phyloP scores from a whole-genome alignment of 1,284 basidiomycete species.

The Ceratobasidium theobromae region DNA sequence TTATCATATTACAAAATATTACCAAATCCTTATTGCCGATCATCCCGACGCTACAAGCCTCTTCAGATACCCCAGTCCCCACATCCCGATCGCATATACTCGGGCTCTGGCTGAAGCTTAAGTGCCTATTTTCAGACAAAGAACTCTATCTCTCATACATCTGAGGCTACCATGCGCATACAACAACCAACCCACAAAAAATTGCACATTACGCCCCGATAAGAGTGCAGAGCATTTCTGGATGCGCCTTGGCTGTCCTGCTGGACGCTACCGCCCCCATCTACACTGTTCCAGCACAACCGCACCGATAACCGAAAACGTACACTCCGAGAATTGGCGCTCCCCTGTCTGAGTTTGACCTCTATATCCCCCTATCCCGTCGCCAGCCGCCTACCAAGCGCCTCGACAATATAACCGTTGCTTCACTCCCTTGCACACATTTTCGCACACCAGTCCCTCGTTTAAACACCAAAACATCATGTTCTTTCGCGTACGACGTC shows the following conservation, averaged over 20 bases:
- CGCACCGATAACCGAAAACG: constrained; percentile 1
- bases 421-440: no score
- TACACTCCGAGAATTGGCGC: constrained; percentile 6
- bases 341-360: not conserved
- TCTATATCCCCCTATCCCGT: constrained; percentile 18
- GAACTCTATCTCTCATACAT: no score
- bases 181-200: not conserved
- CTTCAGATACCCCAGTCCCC: constrained; percentile 8
- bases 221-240: not conserved
- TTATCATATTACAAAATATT: not conserved
- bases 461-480: not conserved
- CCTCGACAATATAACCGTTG: no score
- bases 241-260: not conserved
- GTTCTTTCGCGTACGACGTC: constrained; percentile 22
- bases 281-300: not conserved
- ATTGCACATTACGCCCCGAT: constrained; percentile 6
- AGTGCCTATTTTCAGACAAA: no score
- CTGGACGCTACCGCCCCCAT: not conserved
- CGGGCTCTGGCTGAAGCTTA: no score
- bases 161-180: no score
- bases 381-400: constrained; percentile 28
- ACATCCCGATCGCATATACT: no score
- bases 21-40: not conserved
- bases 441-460: not conserved
- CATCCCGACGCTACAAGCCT: not conserved